Evolutionary conservation across 768 basidiomycete genomes (phyloP).

Genomic region (Boletus tomentosulus): DNA sequence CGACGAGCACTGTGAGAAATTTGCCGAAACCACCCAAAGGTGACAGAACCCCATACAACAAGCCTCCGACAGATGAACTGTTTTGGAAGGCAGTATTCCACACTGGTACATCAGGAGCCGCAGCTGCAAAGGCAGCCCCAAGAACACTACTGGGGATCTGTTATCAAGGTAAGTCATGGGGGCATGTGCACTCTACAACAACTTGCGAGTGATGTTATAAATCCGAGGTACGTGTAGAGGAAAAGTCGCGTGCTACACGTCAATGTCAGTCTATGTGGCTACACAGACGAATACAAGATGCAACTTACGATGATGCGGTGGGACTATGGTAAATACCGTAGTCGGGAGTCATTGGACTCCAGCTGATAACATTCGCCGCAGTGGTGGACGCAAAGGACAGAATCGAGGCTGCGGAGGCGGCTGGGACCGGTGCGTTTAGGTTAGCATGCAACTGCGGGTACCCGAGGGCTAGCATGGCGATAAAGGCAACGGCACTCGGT

Average conservation of each 20-base stretch:
- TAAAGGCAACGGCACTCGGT: slow-evolving; percentile 64
- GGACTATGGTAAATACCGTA: slow-evolving; percentile 50
- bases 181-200: background rate
- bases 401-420: slow-evolving; percentile 33
- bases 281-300: background rate
- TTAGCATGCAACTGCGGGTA: slow-evolving; percentile 61
- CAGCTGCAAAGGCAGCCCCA: slow-evolving; percentile 45
- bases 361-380: slow-evolving; percentile 43
- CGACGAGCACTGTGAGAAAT: slow-evolving; percentile 47
- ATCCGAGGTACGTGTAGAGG: slow-evolving; percentile 44
- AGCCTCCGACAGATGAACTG: slow-evolving; percentile 39
- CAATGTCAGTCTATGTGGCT: background rate
- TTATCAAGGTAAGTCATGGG: background rate
- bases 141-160: slow-evolving; percentile 40
- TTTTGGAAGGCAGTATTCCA: slow-evolving; percentile 40
- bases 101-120: slow-evolving; percentile 33
- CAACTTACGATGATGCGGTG: slow-evolving; percentile 55
- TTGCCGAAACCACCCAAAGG: slow-evolving; percentile 44
- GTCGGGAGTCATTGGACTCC: slow-evolving; percentile 43
- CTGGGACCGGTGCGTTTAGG: slow-evolving; percentile 32
- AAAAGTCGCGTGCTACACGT: slow-evolving; percentile 35
- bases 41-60: slow-evolving; percentile 36
- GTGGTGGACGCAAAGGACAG: slow-evolving; percentile 45
- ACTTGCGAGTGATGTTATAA: slow-evolving; percentile 39
- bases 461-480: slow-evolving; percentile 65